phyloP scores from a whole-genome alignment of 768 basidiomycete species.

The Lactarius quietus region DNA sequence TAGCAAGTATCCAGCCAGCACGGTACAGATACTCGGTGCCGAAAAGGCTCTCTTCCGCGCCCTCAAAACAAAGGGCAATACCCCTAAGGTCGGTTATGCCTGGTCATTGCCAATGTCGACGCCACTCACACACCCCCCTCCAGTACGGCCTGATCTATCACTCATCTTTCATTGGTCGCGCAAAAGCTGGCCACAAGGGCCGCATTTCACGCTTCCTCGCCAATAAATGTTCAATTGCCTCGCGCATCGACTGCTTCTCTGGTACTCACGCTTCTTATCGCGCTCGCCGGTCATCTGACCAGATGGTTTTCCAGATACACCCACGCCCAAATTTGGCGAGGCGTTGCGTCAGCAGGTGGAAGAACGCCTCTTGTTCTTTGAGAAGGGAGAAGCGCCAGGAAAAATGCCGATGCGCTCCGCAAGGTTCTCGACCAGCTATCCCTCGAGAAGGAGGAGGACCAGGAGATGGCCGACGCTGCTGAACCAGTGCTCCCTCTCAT shows the following conservation, averaged over 20 bases:
- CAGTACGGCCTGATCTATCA: conserved; percentile 98
- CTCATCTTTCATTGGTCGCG: conserved; percentile 94
- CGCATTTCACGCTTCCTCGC: conserved; percentile 98
- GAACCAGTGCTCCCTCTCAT: conserved; percentile 55
- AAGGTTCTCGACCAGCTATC: conserved; percentile 80
- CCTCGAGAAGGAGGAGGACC: conserved; percentile 60
- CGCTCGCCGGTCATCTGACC: neutral
- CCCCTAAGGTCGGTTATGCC: conserved; percentile 67
- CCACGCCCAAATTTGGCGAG: conserved; percentile 92
- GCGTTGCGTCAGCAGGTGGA: conserved; percentile 93
- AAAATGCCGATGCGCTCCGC: conserved; percentile 89
- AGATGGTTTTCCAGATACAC: conserved; percentile 51
- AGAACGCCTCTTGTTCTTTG: conserved; percentile 92
- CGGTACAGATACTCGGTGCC: conserved; percentile 96
- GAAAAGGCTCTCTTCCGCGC: conserved; percentile 98
- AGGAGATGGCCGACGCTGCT: conserved; percentile 44
- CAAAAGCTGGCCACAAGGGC: conserved; percentile 92
- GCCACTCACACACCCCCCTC: neutral
- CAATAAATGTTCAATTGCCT: conserved; percentile 97
- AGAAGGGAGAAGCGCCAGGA: conserved; percentile 86
- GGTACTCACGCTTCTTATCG: conserved; percentile 41
- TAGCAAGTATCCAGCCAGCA: conserved; percentile 97
- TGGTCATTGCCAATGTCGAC: neutral
- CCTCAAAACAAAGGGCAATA: conserved; percentile 98
- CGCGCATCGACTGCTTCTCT: conserved; percentile 92